A percentile compares a stretch with the other conserved stretches of the same genome.
Conservation (phyloP, 2,329 filamentous ascomycete genomes). For the Claviceps capensis region DNA sequence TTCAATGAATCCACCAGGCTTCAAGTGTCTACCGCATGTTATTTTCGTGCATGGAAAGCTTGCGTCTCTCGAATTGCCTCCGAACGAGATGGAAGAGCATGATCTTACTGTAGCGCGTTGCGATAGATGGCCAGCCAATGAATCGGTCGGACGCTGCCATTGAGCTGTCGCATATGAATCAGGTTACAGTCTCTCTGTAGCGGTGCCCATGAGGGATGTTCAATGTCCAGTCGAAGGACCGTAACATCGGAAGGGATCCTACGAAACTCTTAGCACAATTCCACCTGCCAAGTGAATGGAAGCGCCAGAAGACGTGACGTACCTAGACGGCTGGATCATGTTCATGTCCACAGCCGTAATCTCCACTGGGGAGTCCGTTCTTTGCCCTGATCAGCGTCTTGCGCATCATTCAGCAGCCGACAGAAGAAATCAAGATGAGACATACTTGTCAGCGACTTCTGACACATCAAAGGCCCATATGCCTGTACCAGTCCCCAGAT, state of each 20-base stretch:
- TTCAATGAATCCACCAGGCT: conserved; percentile 68
- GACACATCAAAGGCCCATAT: conserved; percentile 87
- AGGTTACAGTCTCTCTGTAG: conserved; percentile 52
- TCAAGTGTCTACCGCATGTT: conserved; percentile 49
- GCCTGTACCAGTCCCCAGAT: conserved; percentile 74
- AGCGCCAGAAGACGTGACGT: conserved; percentile 11
- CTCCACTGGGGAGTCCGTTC: conserved; percentile 4
- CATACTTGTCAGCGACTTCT: conserved; percentile 16
- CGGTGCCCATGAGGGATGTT: conserved; percentile 49
- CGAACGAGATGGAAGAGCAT: background rate
- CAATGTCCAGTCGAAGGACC: conserved; percentile 56
- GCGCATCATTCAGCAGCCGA: background rate
- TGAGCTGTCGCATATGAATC: conserved; percentile 68
- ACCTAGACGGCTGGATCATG: conserved; percentile 24
- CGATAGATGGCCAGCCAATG: conserved; percentile 62
- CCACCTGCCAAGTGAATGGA: too few relatives aligned
- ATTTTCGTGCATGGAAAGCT: background rate
- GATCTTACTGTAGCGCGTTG: conserved; percentile 52
- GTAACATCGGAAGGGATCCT: conserved; percentile 54
- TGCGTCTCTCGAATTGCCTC: too few relatives aligned
- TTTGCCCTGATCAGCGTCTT: background rate
- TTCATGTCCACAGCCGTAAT: conserved; percentile 27
- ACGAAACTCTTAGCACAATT: conserved; percentile 8
- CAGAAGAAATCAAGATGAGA: background rate
- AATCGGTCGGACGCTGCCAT: conserved; percentile 56